Conservation (phyloP, 768 basidiomycete genomes). For the Trametes elegans region DNA sequence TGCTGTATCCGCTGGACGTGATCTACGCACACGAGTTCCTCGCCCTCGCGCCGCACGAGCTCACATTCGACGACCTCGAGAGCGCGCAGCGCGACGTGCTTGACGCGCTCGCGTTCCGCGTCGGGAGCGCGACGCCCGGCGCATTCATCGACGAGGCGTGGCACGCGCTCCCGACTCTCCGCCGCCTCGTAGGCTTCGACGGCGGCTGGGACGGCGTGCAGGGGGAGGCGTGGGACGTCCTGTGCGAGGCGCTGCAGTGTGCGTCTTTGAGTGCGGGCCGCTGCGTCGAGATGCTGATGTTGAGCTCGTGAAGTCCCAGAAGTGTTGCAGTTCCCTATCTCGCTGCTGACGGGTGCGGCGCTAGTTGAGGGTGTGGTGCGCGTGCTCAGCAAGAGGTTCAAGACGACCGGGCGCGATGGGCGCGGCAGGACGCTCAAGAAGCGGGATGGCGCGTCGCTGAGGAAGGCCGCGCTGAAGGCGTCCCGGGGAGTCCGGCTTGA, state of each 20-base stretch:
- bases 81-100: slow-evolving; percentile 57
- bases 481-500: slow-evolving; percentile 16
- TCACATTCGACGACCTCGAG: slow-evolving; percentile 55
- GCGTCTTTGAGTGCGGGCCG: slow-evolving; percentile 25
- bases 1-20: slow-evolving; percentile 52
- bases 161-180: slow-evolving; percentile 52
- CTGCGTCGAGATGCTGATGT: neutral
- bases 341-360: slow-evolving; percentile 52
- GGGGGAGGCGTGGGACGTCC: slow-evolving; percentile 46
- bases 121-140: slow-evolving; percentile 51
- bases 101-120: slow-evolving; percentile 41
- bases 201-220: slow-evolving; percentile 48
- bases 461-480: slow-evolving; percentile 16
- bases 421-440: slow-evolving; percentile 10
- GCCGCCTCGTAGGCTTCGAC: slow-evolving; percentile 35
- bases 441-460: slow-evolving; percentile 8
- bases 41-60: slow-evolving; percentile 44
- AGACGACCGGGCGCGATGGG: neutral
- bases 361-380: slow-evolving; percentile 45
- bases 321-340: slow-evolving; percentile 49
- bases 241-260: slow-evolving; percentile 47
- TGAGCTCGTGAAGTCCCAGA: slow-evolving; percentile 44
- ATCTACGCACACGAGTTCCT: slow-evolving; percentile 52
- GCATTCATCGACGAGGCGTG: slow-evolving; percentile 57
- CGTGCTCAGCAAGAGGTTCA: slow-evolving; percentile 37